Percentiles rank a stretch among this genome's conserved stretches.
phyloP scores from a whole-genome alignment of 495 filamentous ascomycete genomes.

The Podospora appendiculata region DNA sequence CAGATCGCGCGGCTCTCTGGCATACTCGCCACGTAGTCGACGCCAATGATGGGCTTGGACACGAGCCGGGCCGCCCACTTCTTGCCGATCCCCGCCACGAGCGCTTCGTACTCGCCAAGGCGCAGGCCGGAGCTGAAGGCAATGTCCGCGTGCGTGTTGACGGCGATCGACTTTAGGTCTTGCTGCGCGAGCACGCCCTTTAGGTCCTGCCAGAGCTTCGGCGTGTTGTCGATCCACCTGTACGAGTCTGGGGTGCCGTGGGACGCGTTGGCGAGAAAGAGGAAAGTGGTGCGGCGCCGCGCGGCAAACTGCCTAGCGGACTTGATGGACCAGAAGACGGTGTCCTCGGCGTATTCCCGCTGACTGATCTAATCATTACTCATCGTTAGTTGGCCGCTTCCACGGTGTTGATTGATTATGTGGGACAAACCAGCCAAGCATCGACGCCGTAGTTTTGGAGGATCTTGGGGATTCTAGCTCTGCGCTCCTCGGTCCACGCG shows the following conservation, averaged over 20 bases:
- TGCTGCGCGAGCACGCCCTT: conserved; percentile 20
- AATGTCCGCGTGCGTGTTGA: conserved; percentile 32
- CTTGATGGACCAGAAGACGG: conserved; percentile 42
- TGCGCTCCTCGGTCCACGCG: conserved; percentile 31
- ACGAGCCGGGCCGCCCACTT: conserved; percentile 29
- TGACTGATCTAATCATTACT: conserved; percentile 35
- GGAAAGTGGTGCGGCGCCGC: conserved; percentile 33
- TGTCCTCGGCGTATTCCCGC: conserved; percentile 41
- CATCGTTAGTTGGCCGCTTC: not conserved
- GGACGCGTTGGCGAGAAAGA: conserved; percentile 31
- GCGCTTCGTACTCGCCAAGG: conserved; percentile 30
- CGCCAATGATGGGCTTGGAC: conserved; percentile 31
- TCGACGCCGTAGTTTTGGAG: conserved; percentile 37
- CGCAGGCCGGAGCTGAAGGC: conserved; percentile 37
- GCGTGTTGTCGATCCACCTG: conserved; percentile 38
- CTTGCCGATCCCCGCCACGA: conserved; percentile 22
- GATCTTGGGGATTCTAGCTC: conserved; percentile 27
- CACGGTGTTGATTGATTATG: too few species aligned
- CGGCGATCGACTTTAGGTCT: conserved; percentile 26
- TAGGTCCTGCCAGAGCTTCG: conserved; percentile 28
- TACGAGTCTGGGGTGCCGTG: conserved; percentile 14
- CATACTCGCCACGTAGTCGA: conserved; percentile 39
- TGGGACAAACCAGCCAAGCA: conserved; percentile 35
- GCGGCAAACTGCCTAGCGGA: conserved; percentile 34
- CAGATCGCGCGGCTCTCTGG: conserved; percentile 25